These are phyloP conservation scores for Boletus eberwhitei DNA, from an alignment of 768 basidiomycete genomes.

Conservation along the genomic window DNA sequence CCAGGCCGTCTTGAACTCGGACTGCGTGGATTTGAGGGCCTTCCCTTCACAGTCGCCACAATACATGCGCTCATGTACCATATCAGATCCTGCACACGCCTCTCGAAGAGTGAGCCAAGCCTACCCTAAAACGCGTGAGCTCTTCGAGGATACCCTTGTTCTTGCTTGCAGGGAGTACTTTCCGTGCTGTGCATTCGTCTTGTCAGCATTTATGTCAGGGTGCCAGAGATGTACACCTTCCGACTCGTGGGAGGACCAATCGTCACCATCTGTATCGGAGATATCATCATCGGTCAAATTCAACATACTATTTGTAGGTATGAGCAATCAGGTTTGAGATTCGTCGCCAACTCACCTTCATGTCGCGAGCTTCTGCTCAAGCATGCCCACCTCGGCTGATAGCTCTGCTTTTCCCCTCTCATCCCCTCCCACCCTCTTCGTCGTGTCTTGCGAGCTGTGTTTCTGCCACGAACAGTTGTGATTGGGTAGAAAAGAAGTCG, in stretches of 20 bases:
- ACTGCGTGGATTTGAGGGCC: constrained; percentile 54
- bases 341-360: constrained; percentile 65
- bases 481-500: constrained; percentile 17
- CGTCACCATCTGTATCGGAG: constrained; percentile 56
- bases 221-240: constrained; percentile 61
- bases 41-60: too few relatives aligned
- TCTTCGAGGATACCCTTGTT: constrained; percentile 93
- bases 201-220: constrained; percentile 88
- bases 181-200: constrained; percentile 69
- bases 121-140: constrained; percentile 83
- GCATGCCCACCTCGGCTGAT: constrained; percentile 62
- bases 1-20: constrained; percentile 54
- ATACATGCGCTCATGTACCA: too few relatives aligned
- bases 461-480: constrained; percentile 18
- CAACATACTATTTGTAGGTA: constrained; percentile 68
- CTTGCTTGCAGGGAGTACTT: constrained; percentile 85
- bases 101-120: constrained; percentile 38
- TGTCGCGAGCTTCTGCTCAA: constrained; percentile 70
- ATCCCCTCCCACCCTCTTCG: constrained; percentile 12
- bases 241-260: constrained; percentile 38
- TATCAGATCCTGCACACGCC: too few relatives aligned
- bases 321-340: neutral
- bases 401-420: constrained; percentile 30
- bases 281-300: constrained; percentile 73
- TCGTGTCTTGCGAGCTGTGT: constrained; percentile 16